These are phyloP conservation scores for Silene coronaria DNA, from an alignment of 179 eudicot genomes.

Conservation along the genomic window DNA sequence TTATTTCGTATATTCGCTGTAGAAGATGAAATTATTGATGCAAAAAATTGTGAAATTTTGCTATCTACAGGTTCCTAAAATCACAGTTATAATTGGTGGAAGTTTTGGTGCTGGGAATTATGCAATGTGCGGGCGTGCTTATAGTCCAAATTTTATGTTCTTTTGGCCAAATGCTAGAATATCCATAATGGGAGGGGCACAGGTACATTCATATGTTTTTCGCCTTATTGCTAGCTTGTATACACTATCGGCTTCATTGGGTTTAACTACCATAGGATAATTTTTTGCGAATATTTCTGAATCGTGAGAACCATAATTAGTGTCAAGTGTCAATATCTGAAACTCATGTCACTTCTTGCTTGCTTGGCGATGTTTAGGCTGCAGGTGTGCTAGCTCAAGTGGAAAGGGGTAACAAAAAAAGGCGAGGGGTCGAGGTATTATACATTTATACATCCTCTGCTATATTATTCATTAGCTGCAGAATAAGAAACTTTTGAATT, in stretches of 20 bases:
- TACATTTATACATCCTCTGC: neutral
- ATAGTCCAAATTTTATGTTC: constrained; percentile 93
- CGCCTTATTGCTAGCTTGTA: neutral
- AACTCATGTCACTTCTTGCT: neutral
- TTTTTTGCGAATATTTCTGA: neutral
- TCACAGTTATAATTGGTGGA: constrained; percentile 85
- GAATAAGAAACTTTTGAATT: neutral
- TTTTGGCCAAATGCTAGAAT: constrained; percentile 99
- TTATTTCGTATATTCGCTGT: neutral
- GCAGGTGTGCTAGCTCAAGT: constrained; percentile 93
- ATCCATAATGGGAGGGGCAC: constrained; percentile 96
- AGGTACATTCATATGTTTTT: constrained; percentile 42
- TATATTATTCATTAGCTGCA: neutral
- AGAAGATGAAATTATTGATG: neutral
- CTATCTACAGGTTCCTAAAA: constrained; percentile 75
- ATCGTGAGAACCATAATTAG: neutral
- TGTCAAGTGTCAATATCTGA: neutral
- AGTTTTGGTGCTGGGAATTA: constrained; percentile 99
- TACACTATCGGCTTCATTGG: neutral
- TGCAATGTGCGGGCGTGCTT: constrained; percentile 99
- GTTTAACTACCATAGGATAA: neutral
- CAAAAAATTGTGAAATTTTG: constrained; percentile 2
- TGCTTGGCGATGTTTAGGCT: constrained; percentile 45
- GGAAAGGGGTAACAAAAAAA: constrained; percentile 66
- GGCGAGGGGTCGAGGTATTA: constrained; percentile 68